Conservation (phyloP, 352 stramenopile species). For the Blastocystis sp. region DNA sequence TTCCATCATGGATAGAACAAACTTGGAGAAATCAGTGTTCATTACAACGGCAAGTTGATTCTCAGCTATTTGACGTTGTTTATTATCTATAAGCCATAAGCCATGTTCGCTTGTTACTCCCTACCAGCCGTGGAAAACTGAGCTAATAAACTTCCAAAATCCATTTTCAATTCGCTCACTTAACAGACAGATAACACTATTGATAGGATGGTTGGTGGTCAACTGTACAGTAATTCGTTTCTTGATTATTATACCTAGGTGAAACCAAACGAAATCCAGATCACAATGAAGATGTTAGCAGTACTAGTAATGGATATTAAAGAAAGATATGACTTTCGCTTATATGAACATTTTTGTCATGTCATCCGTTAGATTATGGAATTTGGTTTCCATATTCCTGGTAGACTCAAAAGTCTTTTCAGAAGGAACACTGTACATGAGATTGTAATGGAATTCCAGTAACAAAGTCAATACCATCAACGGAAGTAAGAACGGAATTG, state of each 20-base stretch:
- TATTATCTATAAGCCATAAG: slow-evolving; percentile 27
- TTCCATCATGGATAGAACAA: slow-evolving; percentile 35
- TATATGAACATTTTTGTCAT: no score
- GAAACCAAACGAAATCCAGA: background rate
- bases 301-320: no score
- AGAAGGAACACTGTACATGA: no score
- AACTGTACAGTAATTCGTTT: background rate
- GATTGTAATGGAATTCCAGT: no score
- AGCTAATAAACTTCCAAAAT: slow-evolving; percentile 25
- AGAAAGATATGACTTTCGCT: no score
- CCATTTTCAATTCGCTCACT: slow-evolving; percentile 9
- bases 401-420: no score
- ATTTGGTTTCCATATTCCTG: no score
- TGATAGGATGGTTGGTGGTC: background rate
- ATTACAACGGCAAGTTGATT: background rate
- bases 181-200: background rate
- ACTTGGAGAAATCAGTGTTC: slow-evolving; percentile 17
- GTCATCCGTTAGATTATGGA: no score
- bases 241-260: background rate
- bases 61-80: slow-evolving; percentile 33
- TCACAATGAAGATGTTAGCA: no score
- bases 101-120: background rate
- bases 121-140: slow-evolving; percentile 28
- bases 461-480: no score
- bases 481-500: no score